Evolutionary conservation across 2,329 filamentous ascomycete genomes (phyloP), one percentile per base, ranked within the genome.

Genomic region (Magnaporthiopsis rhizophila): DNA sequence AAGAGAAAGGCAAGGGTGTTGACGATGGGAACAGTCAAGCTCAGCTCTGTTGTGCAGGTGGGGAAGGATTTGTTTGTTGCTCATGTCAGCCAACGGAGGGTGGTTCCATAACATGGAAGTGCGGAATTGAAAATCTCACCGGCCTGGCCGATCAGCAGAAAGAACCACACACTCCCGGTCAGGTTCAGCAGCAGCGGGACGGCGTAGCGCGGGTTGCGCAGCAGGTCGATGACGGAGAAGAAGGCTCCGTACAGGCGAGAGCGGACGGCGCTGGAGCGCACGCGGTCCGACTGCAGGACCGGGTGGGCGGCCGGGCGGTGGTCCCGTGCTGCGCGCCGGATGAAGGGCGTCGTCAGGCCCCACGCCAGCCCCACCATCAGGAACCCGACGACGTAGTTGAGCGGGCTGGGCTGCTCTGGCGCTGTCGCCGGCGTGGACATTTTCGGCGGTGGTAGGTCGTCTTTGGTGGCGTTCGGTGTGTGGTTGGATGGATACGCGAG

Each of bases 1-100:
- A 97, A 98, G n/a, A 98, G 77, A 70, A 98, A 98, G 0, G 94
- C 94, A 72, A 96, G 79, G 0, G 92, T 96, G 72, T 98, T 98
- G 1, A 94, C 93, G 67, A 98, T 95, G 1, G 94, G 94, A 0
- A 98, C 93, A 2, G 93, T 97, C 67, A 98, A 80, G 72, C 92
- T 97, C 69, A 98, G 74, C 76, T 98, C 94, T 95, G 69, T 6
- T n/a, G 45, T 59, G 18, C 59, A 53, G 34, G 36, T 53, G 45
- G 45, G 45, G 8, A 7, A 53, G 18, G 4, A 58, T 13, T 13
- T 13, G 36, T 13, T 28, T 21, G 58, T 15, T 7, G 28, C 36
- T 18, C 53, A 53, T 18, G 50, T 26, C 21, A 58, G 53, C 18
- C 1, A 34, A 34, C 32, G 32, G 34, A 15, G 59, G 59, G 56